Evolutionary conservation across 805 yeast genomes (phyloP), one percentile per base, ranked within the genome.

Genomic region (Candida alai): DNA sequence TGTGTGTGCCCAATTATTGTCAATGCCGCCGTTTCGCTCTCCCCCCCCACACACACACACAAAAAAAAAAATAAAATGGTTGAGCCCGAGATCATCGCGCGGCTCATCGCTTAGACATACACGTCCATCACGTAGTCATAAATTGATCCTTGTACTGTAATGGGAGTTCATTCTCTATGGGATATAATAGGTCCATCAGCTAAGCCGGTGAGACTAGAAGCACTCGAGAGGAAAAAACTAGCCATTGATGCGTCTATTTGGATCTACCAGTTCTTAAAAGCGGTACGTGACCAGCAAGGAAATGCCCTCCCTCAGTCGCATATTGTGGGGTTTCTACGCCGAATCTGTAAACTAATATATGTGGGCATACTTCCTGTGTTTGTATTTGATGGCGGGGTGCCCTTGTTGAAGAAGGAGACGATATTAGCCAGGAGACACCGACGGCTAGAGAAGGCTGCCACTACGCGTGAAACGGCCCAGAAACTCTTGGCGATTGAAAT

Each of bases 231-330:
- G 38, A 83, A 81, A 52, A 68, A 73, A 34, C 65, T 93, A 48
- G 98, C 98, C 0, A 90, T 93, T 6, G 99, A 93, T 67, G 99
- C 98, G 1, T 90, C 97, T 2, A 93, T 93, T 43, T 93, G 99
- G 99, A 84, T 93, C 35, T 93, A 93, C 54, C 99, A 93, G 56
- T 93, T 93, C 52, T 65, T 93, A 43, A 93, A 90, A 55, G 97
- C 97, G 1, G 94, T 93, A 15, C 72, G 97, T 45, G 95, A 88
- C 54, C 62, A 75, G 24, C 82, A 83, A 19, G 98, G 97, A 6
- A 76, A 82, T 39, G 74, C 85, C 1, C 56, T 89, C 40, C 70
- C 73, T 19, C 84, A 79, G 41, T 81, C 96, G 0, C 98, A 93
- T 55, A 76, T 93, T 13, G 84, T 88, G n/a, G 99, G 99, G 6